A percentile compares a stretch with the other conserved stretches of the same genome.
phyloP scores from a whole-genome alignment of 2,329 filamentous ascomycete species.

The Fusarium musae region DNA sequence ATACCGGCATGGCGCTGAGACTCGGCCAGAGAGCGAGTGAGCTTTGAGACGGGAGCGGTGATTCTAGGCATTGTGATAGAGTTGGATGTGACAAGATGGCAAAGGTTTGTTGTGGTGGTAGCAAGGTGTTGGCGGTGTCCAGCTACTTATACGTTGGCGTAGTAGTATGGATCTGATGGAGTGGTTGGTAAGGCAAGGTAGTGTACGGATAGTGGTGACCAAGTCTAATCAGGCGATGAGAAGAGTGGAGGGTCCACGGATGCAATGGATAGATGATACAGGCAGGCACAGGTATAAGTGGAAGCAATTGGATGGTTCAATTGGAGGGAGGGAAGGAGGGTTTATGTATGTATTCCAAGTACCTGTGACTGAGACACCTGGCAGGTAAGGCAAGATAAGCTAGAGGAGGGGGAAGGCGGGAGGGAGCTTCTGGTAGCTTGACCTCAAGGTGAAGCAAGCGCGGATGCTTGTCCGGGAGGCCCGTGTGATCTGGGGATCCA shows the following conservation, averaged over 20 bases:
- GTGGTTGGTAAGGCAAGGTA: neutral
- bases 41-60: conserved; percentile 60
- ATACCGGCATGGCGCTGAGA: conserved; percentile 55
- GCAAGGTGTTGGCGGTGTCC: conserved; percentile 4
- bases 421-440: conserved; percentile 25
- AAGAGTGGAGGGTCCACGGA: conserved; percentile 1
- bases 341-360: conserved; percentile 32
- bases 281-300: conserved; percentile 15
- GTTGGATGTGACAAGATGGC: neutral
- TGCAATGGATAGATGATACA: conserved; percentile 2
- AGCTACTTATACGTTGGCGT: conserved; percentile 33
- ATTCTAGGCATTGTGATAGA: conserved; percentile 58
- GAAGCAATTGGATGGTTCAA: conserved; percentile 14
- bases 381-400: conserved; percentile 11
- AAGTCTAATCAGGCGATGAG: conserved; percentile 28
- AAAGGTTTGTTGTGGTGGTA: neutral
- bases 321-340: conserved; percentile 15
- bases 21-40: conserved; percentile 59
- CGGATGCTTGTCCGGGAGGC: conserved; percentile 20
- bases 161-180: conserved; percentile 7
- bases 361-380: conserved; percentile 4
- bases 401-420: conserved; percentile 21
- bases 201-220: conserved; percentile 25
- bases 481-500: conserved; percentile 26
- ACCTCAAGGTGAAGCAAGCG: conserved; percentile 20